Conservation (phyloP, 2,329 filamentous ascomycete genomes). For the Metarhizium humberi region DNA sequence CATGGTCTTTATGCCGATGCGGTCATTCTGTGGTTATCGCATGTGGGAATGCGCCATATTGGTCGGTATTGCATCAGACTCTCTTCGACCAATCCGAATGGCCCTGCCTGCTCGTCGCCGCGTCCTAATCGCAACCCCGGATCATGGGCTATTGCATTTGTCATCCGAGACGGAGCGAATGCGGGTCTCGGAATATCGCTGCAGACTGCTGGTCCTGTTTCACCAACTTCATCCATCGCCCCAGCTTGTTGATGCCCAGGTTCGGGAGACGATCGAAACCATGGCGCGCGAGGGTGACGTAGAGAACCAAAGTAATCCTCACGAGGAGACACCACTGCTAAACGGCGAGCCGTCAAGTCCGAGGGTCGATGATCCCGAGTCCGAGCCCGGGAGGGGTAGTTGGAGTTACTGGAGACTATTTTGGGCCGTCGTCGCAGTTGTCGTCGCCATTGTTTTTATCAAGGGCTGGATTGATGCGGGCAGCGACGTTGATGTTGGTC, state of each 20-base stretch:
- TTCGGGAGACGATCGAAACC: not conserved
- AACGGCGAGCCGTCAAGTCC: not conserved
- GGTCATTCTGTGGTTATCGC: no score
- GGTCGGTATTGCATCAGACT: not conserved
- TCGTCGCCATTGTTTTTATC: slow-evolving; percentile 28
- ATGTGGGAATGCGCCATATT: not conserved
- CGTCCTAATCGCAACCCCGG: not conserved
- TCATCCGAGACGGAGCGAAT: not conserved
- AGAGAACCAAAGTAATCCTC: not conserved
- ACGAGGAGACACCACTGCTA: not conserved
- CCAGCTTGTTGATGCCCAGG: no score
- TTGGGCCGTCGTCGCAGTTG: slow-evolving; percentile 22
- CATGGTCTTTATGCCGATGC: no score
- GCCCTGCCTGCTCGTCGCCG: not conserved
- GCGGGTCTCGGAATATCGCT: not conserved
- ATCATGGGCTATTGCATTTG: not conserved
- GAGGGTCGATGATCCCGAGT: not conserved
- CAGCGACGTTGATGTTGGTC: slow-evolving; percentile 27
- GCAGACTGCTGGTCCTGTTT: not conserved
- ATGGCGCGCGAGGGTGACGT: not conserved
- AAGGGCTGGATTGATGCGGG: slow-evolving; percentile 36
- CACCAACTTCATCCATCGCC: no score
- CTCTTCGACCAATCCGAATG: not conserved
- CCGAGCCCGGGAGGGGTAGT: not conserved
- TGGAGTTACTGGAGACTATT: slow-evolving; percentile 17